Base-by-base conservation (phyloP, 495 filamentous ascomycete genomes). In the Annulohypoxylon maeteangense region DNA sequence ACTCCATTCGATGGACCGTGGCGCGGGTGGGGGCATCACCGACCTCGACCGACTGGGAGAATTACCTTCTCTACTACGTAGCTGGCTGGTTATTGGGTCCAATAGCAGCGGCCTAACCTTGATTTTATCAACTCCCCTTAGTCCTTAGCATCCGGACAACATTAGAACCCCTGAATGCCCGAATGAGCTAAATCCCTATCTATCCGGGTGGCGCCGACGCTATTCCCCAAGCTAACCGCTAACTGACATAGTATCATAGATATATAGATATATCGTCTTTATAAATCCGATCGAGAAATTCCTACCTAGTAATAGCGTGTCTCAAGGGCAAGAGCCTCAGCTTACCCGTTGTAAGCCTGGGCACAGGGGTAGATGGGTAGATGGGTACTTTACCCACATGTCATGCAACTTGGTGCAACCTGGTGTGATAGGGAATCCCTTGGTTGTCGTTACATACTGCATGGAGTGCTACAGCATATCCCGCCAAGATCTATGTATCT, bases 401-500 rank as follows among this genome's bases (percentile, higher is more conserved):
- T 36, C 40, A 44, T 44, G 40, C 40, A 44, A 29, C 23, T 23
- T 51, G 38, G 62, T 70, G 67, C 51, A 61, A 42, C 56, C 42
- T 29, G 32, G 40, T 47, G 57, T 67, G 71, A 74, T 70, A 62
- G 70, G 56, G 64, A 56, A 20, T 36, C 32, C 18, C 54, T 23
- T 23, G 32, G 22, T 32, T 20, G 8, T 25, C 51, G 18, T 40
- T 20, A 16, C 32, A 51, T 62, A 40, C 70, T 69, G 70, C 70
- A 67, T 60, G 40, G 55, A 11, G 56, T 40, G 40, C 66, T 71
- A 67, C 67, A 70, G 67, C 45, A 42, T 32, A 48, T 53, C 14
- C 54, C 32, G 67, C 67, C 71, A 70, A 70, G 67, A 67, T 67
- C 62, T 66, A 22, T 74, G 67, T 74, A 69, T 74, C 67, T 67